Evolutionary conservation across 2,329 filamentous ascomycete genomes (phyloP).

Genomic region (Diaporthe longicolla): DNA sequence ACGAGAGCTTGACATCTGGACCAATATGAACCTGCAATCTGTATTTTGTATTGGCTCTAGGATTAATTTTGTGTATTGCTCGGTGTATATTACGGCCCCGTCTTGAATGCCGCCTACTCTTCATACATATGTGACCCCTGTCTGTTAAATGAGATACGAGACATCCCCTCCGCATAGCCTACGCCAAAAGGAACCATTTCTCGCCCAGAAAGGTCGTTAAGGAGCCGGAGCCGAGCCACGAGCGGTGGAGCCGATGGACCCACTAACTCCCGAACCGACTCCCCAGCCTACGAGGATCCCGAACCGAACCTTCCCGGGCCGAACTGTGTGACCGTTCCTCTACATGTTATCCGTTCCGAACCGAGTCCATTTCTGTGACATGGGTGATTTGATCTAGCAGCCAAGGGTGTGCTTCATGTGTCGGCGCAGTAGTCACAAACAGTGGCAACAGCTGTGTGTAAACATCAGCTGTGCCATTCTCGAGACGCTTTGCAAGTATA

Average conservation of each 20-base stretch:
- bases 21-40: neutral
- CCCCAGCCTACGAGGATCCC: neutral
- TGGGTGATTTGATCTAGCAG: neutral
- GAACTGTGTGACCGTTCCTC: neutral
- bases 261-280: neutral
- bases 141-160: neutral
- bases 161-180: neutral
- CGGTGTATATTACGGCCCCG: too few relatives aligned
- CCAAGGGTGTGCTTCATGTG: too few relatives aligned
- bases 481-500: neutral
- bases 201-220: neutral
- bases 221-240: neutral
- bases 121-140: neutral
- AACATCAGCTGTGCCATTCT: neutral
- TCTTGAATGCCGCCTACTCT: too few relatives aligned
- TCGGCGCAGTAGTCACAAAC: neutral
- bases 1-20: neutral
- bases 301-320: neutral
- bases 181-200: neutral
- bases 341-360: neutral
- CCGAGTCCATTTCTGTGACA: neutral
- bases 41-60: neutral
- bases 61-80: neutral
- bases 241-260: constrained; percentile 1
- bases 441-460: neutral